phyloP scores from a whole-genome alignment of 306 rosid species.

The Alnus rubra region DNA sequence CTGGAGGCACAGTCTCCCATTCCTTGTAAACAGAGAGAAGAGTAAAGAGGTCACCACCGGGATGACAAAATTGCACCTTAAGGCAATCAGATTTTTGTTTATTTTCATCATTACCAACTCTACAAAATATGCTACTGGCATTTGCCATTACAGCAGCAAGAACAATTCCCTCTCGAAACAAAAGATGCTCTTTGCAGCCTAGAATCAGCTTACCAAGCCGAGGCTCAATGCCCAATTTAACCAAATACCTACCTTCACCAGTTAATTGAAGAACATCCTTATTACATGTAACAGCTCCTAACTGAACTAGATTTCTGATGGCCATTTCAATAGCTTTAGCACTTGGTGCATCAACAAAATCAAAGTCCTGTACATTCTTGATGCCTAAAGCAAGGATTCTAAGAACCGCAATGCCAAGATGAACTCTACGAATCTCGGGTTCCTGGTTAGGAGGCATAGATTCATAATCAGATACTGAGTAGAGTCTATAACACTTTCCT shows the following conservation, averaged over 20 bases:
- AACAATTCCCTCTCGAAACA: conserved; percentile 79
- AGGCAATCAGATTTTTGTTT: conserved; percentile 78
- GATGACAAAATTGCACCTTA: conserved; percentile 90
- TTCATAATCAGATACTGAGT: conserved; percentile 70
- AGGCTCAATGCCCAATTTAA: conserved; percentile 90
- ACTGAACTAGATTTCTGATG: conserved; percentile 66
- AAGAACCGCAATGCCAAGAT: conserved; percentile 93
- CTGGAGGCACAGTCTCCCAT: conserved; percentile 66
- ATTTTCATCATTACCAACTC: conserved; percentile 77
- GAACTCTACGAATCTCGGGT: conserved; percentile 95
- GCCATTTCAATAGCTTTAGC: conserved; percentile 84
- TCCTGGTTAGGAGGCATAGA: conserved; percentile 75
- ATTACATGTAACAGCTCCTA: conserved; percentile 58
- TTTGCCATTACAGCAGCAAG: conserved; percentile 94
- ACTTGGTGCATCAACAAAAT: conserved; percentile 89
- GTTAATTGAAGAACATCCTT: conserved; percentile 56
- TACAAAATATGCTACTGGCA: conserved; percentile 83
- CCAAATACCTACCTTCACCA: conserved; percentile 60
- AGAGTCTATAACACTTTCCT: conserved; percentile 88
- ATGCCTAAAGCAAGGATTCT: conserved; percentile 87
- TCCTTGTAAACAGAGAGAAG: conserved; percentile 85
- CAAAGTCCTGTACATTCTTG: conserved; percentile 70
- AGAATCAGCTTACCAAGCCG: conserved; percentile 92
- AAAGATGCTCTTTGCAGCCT: conserved; percentile 46
- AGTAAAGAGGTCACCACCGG: conserved; percentile 88